These are phyloP conservation scores for Lecanoromycetidae sp. DNA, from an alignment of 2,329 filamentous ascomycete species.

Conservation along the genomic window DNA sequence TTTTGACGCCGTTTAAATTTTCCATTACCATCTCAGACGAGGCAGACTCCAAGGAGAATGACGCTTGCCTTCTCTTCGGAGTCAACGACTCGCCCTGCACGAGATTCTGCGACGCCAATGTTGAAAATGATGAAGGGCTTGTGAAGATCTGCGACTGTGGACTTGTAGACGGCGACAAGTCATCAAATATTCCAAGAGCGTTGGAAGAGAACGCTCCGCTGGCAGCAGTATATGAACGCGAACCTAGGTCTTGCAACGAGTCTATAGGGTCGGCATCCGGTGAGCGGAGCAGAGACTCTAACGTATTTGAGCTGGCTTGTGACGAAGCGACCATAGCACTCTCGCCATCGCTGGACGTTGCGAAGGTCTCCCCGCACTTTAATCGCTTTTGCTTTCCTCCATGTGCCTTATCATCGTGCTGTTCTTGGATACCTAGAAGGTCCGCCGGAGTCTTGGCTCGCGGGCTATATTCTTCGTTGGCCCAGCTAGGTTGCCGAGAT, in stretches of 20 bases:
- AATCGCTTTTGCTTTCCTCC: too few relatives aligned
- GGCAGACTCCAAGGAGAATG: slow-evolving; percentile 3
- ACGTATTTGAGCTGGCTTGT: not conserved
- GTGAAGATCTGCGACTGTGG: not conserved
- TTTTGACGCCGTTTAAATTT: not conserved
- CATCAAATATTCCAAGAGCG: not conserved
- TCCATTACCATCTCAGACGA: slow-evolving; percentile 6
- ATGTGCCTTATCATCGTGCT: too few relatives aligned
- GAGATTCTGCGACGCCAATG: not conserved
- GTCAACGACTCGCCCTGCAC: not conserved
- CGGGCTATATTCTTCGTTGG: not conserved
- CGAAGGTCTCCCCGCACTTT: too few relatives aligned
- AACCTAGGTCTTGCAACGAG: not conserved
- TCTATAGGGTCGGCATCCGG: not conserved
- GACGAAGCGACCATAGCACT: not conserved
- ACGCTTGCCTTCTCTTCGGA: not conserved
- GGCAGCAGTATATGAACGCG: not conserved
- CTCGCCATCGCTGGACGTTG: not conserved
- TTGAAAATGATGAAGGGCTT: slow-evolving; percentile 3
- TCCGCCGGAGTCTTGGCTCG: slow-evolving; percentile 7
- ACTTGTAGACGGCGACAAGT: not conserved
- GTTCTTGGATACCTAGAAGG: not conserved
- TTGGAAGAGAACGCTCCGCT: not conserved
- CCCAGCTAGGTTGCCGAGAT: not conserved
- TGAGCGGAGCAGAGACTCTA: not conserved